Percentiles rank a stretch among this genome's conserved stretches.
Conservation (phyloP, 2,329 filamentous ascomycete genomes). For the Penicillium sp. region DNA sequence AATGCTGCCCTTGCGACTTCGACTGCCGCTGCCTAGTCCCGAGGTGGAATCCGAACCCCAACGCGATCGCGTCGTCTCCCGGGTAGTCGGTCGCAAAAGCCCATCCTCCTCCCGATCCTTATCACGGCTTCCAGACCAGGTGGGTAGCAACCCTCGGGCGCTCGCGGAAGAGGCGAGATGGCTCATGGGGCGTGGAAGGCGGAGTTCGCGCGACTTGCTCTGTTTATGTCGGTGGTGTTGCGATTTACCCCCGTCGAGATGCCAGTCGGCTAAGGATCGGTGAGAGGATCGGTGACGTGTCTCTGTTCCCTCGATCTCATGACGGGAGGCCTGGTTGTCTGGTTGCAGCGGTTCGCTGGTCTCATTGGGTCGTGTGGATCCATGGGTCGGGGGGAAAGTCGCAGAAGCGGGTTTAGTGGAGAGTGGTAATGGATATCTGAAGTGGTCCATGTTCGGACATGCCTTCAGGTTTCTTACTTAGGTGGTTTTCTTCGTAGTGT, state of each 20-base stretch:
- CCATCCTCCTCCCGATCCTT: conserved; percentile 34
- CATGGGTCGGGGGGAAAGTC: conserved; percentile 26
- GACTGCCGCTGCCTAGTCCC: conserved; percentile 22
- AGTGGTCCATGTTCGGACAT: conserved; percentile 17
- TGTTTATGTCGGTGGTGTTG: conserved; percentile 28
- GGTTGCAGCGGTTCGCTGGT: conserved; percentile 13
- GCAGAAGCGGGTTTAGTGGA: conserved; percentile 19
- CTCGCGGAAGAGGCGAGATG: conserved; percentile 31
- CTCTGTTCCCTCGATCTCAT: neutral
- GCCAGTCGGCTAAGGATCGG: conserved; percentile 8
- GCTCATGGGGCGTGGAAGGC: conserved; percentile 35
- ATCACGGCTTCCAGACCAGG: conserved; percentile 29
- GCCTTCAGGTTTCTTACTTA: neutral
- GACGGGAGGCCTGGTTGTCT: neutral
- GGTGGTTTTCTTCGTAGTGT: neutral
- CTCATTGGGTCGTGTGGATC: conserved; percentile 20
- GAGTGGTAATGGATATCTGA: conserved; percentile 7
- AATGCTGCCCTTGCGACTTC: conserved; percentile 32
- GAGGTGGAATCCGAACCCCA: conserved; percentile 36
- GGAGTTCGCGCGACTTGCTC: conserved; percentile 33
- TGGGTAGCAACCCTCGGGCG: conserved; percentile 32
- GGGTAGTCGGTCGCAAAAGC: conserved; percentile 30
- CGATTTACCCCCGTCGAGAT: conserved; percentile 13
- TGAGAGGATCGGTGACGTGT: conserved; percentile 6
- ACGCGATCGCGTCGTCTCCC: conserved; percentile 32